Base-by-base conservation (phyloP, 441 rosid species). In the Syzygium syzygioides region DNA sequence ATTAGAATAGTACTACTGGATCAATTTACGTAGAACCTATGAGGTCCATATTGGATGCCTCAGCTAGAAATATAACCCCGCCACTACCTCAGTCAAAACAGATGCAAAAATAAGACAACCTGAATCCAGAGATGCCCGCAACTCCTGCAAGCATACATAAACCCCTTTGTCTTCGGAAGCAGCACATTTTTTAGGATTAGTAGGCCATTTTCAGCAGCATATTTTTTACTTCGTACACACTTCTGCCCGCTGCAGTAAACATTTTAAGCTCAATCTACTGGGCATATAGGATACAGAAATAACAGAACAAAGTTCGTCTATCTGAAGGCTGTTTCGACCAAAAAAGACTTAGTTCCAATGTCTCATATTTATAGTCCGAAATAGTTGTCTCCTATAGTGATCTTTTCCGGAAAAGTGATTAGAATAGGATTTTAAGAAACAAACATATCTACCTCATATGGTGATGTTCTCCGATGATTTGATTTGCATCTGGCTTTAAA, bases 101-200 rank as follows among this genome's bases (percentile, higher is more conserved):
- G 20, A 28, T 14, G 86, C 41, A 88, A 50, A 86, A 85, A 87
- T 30, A 89, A 86, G 91, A 87, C 41, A 88, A 97, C 68, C 99
- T 94, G 98, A 95, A 92, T 95, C 98, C 88, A 97, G 90, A 86
- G 98, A 91, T 80, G 90, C 91, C 90, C 94, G 91, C 93, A 97
- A 79, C 57, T 95, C 96, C 88, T 91, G 94, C 91, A 95, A 90
- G 91, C 98, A 94, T 55, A 95, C 94, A 89, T 87, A 86, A 96
- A 96, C 56, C 99, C 97, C 92, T 94, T 97, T 41, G 96, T 93
- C 87, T 93, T 94, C 28, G 99, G 97, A 90, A 96, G 95, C 89
- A 96, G 87, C 85, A 95, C 95, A 50, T 95, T 89, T 59, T 93
- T 93, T 80, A 97, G 94, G 84, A 93, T 19, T 13, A 96, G 96